Conservation (phyloP, 2,329 filamentous ascomycete genomes). For the Elsinoe australis region DNA sequence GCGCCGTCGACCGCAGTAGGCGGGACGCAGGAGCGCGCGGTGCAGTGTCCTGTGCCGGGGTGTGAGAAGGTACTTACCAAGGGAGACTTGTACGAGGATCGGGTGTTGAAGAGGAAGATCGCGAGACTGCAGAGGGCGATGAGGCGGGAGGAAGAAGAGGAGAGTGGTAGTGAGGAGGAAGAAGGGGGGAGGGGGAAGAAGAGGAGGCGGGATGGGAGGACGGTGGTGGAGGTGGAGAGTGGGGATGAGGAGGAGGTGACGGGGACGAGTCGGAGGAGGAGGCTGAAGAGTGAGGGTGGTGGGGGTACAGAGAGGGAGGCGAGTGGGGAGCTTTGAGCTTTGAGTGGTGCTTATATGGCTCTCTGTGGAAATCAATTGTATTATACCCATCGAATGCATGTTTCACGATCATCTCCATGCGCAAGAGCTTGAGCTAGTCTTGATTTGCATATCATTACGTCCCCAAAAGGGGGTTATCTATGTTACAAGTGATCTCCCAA, state of each 20-base stretch:
- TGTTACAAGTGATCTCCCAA: too few relatives aligned
- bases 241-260: constrained; percentile 24
- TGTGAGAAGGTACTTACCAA: constrained; percentile 50
- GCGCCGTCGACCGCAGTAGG: too few relatives aligned
- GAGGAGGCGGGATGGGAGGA: too few relatives aligned
- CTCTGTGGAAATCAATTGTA: too few relatives aligned
- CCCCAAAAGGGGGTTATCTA: too few relatives aligned
- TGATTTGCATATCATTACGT: too few relatives aligned
- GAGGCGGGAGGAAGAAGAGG: constrained; percentile 40
- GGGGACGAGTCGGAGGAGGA: constrained; percentile 15
- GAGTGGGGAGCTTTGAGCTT: background rate
- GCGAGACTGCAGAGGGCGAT: constrained; percentile 45
- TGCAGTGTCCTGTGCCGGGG: constrained; percentile 58
- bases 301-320: background rate
- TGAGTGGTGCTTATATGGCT: too few relatives aligned
- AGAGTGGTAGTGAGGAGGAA: constrained; percentile 29
- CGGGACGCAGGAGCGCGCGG: constrained; percentile 29
- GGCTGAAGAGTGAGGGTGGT: background rate
- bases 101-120: constrained; percentile 51
- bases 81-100: constrained; percentile 51
- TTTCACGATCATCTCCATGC: too few relatives aligned
- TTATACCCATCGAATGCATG: too few relatives aligned
- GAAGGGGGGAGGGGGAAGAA: constrained; percentile 25
- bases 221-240: constrained; percentile 27
- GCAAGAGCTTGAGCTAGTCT: too few relatives aligned